A percentile compares a stretch with the other conserved stretches of the same genome.
Evolutionary conservation across 2,329 filamentous ascomycete genomes (phyloP).

Genomic region (Alternaria infectoria): DNA sequence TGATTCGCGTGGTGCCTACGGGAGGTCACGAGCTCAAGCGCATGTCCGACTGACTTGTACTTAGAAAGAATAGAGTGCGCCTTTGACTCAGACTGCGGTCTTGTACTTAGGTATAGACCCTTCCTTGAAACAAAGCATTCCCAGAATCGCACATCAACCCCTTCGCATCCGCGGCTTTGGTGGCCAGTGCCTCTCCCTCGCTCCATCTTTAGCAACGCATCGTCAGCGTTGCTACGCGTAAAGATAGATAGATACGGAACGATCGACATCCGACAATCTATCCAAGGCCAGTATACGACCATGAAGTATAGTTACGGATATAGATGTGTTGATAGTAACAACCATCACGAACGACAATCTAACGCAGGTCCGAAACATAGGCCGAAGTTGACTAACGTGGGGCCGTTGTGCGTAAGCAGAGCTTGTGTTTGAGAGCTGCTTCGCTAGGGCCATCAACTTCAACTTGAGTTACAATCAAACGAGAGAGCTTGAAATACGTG

Average conservation of each 20-base stretch:
- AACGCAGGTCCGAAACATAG: neutral
- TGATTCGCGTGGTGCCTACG: neutral
- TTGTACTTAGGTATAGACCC: neutral
- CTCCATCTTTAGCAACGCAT: neutral
- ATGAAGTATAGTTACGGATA: neutral
- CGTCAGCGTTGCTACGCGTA: neutral
- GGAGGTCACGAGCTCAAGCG: neutral
- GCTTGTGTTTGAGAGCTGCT: neutral
- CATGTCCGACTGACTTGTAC: neutral
- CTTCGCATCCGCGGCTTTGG: too few species aligned
- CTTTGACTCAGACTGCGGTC: too few species aligned
- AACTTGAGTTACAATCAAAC: neutral
- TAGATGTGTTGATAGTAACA: neutral
- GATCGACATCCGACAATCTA: neutral
- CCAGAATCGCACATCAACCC: neutral
- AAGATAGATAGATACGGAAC: neutral
- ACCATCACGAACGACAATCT: neutral
- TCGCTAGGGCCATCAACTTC: neutral
- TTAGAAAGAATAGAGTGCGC: too few species aligned
- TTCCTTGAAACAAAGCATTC: neutral
- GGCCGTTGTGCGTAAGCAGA: slow-evolving; percentile 8
- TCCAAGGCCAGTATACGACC: neutral
- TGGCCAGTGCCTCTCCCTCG: neutral
- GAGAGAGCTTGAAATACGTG: neutral
- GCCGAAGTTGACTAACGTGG: slow-evolving; percentile 4